Evolutionary conservation across 2,329 filamentous ascomycete species (phyloP).

Genomic region (Aspergillus neotritici): DNA sequence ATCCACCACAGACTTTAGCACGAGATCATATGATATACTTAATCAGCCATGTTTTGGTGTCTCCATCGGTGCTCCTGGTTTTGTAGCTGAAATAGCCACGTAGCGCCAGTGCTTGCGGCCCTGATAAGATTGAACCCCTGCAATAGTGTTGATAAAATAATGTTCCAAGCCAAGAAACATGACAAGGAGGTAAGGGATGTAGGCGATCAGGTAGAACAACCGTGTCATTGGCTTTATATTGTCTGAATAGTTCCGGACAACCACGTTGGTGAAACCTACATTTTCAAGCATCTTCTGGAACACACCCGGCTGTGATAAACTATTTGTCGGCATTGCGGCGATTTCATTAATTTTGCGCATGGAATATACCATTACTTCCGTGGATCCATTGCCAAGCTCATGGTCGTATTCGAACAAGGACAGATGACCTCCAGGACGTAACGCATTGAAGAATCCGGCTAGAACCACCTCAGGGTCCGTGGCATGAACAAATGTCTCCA

Average conservation of each 20-base stretch:
- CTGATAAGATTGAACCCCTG: conserved; percentile 36
- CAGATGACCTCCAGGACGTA: conserved; percentile 46
- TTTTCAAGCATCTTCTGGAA: conserved; percentile 37
- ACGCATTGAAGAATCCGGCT: conserved; percentile 43
- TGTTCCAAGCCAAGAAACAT: conserved; percentile 40
- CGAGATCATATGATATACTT: no score
- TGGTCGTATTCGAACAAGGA: conserved; percentile 48
- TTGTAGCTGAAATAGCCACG: conserved; percentile 18
- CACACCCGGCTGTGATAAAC: conserved; percentile 34
- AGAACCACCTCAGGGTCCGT: conserved; percentile 44
- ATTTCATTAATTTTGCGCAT: conserved; percentile 40
- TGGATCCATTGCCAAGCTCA: conserved; percentile 23
- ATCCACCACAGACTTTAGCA: no score
- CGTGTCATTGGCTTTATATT: conserved; percentile 47
- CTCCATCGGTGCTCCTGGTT: conserved; percentile 11
- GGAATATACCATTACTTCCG: conserved; percentile 25
- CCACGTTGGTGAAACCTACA: conserved; percentile 43
- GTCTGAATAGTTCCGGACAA: conserved; percentile 41
- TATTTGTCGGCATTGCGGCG: conserved; percentile 45
- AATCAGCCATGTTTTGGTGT: not conserved
- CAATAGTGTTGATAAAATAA: conserved; percentile 47
- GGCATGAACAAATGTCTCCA: conserved; percentile 54
- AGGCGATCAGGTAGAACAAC: conserved; percentile 44
- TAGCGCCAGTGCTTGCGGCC: conserved; percentile 29
- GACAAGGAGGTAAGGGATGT: conserved; percentile 45